phyloP scores from a whole-genome alignment of 768 basidiomycete genomes.

The Favolaschia claudopus region DNA sequence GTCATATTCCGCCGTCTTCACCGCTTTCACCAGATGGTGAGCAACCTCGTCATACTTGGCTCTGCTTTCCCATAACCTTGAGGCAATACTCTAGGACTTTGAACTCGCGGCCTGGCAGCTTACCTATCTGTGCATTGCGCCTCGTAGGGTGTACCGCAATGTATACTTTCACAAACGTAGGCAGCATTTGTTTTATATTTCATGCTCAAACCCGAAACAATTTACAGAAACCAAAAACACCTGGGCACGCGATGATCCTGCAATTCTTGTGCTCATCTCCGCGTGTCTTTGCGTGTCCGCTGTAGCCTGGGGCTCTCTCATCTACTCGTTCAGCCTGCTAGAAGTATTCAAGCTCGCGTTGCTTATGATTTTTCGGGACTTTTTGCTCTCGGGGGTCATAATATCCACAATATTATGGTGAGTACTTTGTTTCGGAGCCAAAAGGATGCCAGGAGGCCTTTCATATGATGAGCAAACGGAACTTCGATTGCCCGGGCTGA shows the following conservation, averaged over 20 bases:
- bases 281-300: constrained; percentile 83
- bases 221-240: constrained; percentile 92
- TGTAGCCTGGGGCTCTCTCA: constrained; percentile 84
- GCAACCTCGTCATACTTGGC: constrained; percentile 30
- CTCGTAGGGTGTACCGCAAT: constrained; percentile 95
- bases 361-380: constrained; percentile 90
- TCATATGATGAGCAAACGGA: too few species aligned
- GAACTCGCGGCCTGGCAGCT: constrained; percentile 97
- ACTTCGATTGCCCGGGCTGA: too few species aligned
- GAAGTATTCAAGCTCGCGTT: constrained; percentile 71
- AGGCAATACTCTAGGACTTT: constrained; percentile 85
- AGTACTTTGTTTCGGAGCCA: constrained; percentile 26
- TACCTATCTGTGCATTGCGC: constrained; percentile 91
- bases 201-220: not conserved
- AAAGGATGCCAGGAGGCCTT: too few species aligned
- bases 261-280: constrained; percentile 87
- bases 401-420: constrained; percentile 83
- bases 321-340: constrained; percentile 71
- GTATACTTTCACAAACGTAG: constrained; percentile 97
- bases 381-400: constrained; percentile 78
- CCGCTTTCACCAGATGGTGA: constrained; percentile 88
- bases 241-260: constrained; percentile 98
- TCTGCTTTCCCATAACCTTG: not conserved
- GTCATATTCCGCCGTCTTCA: constrained; percentile 82
- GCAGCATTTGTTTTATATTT: constrained; percentile 30